Conservation (phyloP, 768 basidiomycete species). For the Trametes cubensis region DNA sequence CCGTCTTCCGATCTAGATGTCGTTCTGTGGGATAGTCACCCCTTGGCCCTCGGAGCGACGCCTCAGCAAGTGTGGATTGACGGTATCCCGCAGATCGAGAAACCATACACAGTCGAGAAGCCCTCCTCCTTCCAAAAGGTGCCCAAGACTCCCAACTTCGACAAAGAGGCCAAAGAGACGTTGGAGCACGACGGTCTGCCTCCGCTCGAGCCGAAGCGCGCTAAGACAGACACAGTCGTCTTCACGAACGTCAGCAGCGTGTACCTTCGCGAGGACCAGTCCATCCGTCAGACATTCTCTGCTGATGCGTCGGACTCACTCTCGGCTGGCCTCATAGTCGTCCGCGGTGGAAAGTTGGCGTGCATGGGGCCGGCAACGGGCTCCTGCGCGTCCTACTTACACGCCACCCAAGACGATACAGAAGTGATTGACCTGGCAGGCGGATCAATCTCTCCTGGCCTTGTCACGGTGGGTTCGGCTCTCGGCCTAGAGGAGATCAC, state of each 20-base stretch:
- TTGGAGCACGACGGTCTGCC: slow-evolving; percentile 67
- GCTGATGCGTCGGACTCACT: slow-evolving; percentile 20
- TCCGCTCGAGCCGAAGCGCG: slow-evolving; percentile 51
- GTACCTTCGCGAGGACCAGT: slow-evolving; percentile 40
- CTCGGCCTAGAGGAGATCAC: slow-evolving; percentile 74
- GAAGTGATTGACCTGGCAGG: slow-evolving; percentile 60
- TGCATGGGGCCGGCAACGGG: slow-evolving; percentile 50
- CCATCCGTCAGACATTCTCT: slow-evolving; percentile 38
- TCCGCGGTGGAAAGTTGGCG: slow-evolving; percentile 53
- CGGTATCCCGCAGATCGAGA: slow-evolving; percentile 69
- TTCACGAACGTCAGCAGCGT: slow-evolving; percentile 71
- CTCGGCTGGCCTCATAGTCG: slow-evolving; percentile 47
- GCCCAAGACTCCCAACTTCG: slow-evolving; percentile 62
- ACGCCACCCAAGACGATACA: slow-evolving; percentile 11
- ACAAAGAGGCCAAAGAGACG: slow-evolving; percentile 55
- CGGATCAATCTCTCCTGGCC: slow-evolving; percentile 66
- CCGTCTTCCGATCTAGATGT: slow-evolving; percentile 47
- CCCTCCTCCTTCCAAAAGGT: slow-evolving; percentile 53
- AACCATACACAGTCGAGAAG: slow-evolving; percentile 54
- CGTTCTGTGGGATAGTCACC: slow-evolving; percentile 79
- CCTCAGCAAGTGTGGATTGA: slow-evolving; percentile 85
- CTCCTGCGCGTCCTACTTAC: slow-evolving; percentile 5
- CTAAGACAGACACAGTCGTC: slow-evolving; percentile 42
- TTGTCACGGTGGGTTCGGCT: slow-evolving; percentile 63
- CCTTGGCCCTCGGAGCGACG: slow-evolving; percentile 76